phyloP scores from a whole-genome alignment of 441 rosid species.

The Cnidoscolus chayamansa region DNA sequence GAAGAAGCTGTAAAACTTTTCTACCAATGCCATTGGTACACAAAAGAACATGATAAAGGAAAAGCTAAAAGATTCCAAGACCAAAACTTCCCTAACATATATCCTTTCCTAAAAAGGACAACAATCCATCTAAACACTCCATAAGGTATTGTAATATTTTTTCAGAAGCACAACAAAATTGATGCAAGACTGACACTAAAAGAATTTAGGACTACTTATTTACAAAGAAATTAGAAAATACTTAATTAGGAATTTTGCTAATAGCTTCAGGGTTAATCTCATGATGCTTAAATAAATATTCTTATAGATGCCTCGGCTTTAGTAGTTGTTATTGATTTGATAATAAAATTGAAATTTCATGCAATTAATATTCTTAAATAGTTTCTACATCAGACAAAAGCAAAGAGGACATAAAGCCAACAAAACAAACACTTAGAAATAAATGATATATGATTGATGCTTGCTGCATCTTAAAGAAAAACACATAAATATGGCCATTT shows the following conservation, averaged over 20 bases:
- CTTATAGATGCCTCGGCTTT: background rate
- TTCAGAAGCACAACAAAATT: background rate
- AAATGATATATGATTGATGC: background rate
- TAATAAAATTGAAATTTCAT: constrained; percentile 1
- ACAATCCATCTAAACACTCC: constrained; percentile 3
- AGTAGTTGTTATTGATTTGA: background rate
- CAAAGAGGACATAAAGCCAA: constrained; percentile 4
- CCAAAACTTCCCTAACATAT: background rate
- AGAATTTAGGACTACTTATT: background rate
- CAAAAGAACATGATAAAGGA: background rate
- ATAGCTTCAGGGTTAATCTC: background rate
- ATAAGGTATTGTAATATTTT: background rate
- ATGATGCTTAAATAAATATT: background rate
- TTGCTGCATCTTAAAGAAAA: constrained; percentile 9
- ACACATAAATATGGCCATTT: background rate
- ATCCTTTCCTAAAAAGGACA: background rate
- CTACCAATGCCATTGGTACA: background rate
- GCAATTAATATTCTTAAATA: background rate
- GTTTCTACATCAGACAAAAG: background rate
- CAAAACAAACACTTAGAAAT: background rate
- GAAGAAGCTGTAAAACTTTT: background rate
- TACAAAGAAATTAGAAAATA: background rate
- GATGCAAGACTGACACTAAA: background rate
- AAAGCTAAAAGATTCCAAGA: background rate
- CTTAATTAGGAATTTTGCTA: background rate